Percentiles rank a stretch among this genome's conserved stretches.
phyloP scores from a whole-genome alignment of 352 stramenopile species.

The Phytophthora lateralis region DNA sequence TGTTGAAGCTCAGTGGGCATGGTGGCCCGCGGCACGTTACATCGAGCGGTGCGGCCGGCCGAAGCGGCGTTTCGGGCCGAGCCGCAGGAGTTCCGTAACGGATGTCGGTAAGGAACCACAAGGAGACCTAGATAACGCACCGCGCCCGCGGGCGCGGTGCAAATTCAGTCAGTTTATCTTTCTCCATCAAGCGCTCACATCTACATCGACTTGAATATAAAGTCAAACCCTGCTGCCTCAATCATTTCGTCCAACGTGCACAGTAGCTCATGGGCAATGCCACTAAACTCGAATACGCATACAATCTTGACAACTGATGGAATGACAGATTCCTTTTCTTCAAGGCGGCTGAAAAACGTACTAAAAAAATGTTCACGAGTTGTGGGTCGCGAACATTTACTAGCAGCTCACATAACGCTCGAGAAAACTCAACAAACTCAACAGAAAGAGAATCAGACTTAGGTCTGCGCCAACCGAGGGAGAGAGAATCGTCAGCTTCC shows the following conservation, averaged over 20 bases:
- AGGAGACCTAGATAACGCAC: no score
- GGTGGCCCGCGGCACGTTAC: no score
- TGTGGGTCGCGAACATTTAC: constrained; percentile 4
- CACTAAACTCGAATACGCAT: background rate
- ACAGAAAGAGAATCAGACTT: background rate
- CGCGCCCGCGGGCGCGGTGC: no score
- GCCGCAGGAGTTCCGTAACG: no score
- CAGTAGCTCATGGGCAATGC: background rate
- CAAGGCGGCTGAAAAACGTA: constrained; percentile 1
- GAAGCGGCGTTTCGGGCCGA: no score
- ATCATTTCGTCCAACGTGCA: background rate
- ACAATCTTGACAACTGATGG: background rate
- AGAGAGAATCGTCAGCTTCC: background rate
- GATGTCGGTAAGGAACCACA: no score
- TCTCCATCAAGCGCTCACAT: no score
- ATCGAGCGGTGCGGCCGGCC: no score
- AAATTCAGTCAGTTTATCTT: no score
- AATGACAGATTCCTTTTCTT: constrained; percentile 4
- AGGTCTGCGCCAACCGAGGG: background rate
- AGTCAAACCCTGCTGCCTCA: background rate
- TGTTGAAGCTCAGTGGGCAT: no score
- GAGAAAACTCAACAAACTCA: constrained; percentile 13
- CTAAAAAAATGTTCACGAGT: constrained; percentile 23
- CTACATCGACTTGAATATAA: background rate
- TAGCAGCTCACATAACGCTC: constrained; percentile 11